Evolutionary conservation across 163 green algal genomes (phyloP).

Genomic region (Smithsoniella earleae): DNA sequence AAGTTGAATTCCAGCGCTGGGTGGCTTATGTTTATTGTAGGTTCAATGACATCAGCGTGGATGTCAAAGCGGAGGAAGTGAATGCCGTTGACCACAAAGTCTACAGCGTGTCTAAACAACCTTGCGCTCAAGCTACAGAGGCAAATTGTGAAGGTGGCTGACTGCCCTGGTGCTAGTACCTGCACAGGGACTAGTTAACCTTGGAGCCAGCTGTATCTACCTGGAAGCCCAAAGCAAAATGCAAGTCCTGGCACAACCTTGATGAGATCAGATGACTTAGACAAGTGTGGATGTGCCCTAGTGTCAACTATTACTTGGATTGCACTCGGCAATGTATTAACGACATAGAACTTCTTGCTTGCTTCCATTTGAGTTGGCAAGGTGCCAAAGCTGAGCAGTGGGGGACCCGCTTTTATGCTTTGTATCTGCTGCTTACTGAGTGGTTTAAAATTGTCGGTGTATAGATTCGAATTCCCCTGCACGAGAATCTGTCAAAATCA

Average conservation of each 20-base stretch:
- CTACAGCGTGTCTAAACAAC: neutral
- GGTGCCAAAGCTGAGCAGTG: constrained; percentile 15
- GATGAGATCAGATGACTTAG: neutral
- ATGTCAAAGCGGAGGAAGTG: constrained; percentile 16
- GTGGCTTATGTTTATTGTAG: neutral
- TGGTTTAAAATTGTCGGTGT: neutral
- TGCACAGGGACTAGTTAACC: neutral
- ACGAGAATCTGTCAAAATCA: too few relatives aligned
- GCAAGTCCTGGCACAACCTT: neutral
- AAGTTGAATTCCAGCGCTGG: constrained; percentile 1
- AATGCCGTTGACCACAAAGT: neutral
- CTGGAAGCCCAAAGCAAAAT: neutral
- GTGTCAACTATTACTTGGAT: constrained; percentile 8
- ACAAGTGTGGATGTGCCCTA: neutral
- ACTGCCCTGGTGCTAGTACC: constrained; percentile 7
- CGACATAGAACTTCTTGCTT: constrained; percentile 9
- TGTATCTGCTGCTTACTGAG: neutral
- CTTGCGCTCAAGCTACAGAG: neutral
- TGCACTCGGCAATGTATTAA: neutral
- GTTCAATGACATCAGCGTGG: constrained; percentile 12
- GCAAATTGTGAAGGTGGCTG: neutral
- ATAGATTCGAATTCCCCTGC: neutral
- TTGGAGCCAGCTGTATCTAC: neutral
- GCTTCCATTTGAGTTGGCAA: neutral
- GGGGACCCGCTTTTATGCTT: neutral